Conservation (phyloP, 371 early-diverging fungal genomes). For the Blakeslea trispora region DNA sequence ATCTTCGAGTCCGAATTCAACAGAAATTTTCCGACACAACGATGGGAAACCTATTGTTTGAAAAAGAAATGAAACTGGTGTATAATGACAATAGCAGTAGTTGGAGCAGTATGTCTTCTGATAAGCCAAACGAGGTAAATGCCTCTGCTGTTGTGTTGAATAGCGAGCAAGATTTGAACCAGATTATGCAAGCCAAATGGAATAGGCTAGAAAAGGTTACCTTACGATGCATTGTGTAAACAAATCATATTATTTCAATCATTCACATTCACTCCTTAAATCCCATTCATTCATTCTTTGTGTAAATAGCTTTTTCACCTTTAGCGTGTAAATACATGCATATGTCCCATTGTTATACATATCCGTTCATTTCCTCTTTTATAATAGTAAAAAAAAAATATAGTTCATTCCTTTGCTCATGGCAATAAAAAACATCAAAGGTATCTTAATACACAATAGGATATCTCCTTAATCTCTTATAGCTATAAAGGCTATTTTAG, state of each 20-base stretch:
- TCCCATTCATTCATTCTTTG: slow-evolving; percentile 3
- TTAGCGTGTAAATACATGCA: neutral
- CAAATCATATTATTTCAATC: slow-evolving; percentile 9
- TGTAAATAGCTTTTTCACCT: slow-evolving; percentile 1
- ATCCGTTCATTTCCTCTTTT: neutral
- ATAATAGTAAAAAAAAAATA: neutral
- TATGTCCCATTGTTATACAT: neutral
- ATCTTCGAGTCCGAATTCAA: slow-evolving; percentile 28
- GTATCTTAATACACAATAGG: neutral
- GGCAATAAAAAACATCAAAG: neutral
- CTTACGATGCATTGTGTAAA: slow-evolving; percentile 31
- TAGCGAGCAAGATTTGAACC: slow-evolving; percentile 27
- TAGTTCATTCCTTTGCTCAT: neutral
- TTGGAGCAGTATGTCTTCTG: slow-evolving; percentile 22
- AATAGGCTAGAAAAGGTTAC: slow-evolving; percentile 33
- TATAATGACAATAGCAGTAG: slow-evolving; percentile 24
- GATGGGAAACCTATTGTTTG: slow-evolving; percentile 13
- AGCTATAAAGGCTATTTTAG: neutral
- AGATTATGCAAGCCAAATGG: slow-evolving; percentile 36
- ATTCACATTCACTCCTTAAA: neutral
- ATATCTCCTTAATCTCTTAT: neutral
- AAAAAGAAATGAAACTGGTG: slow-evolving; percentile 20
- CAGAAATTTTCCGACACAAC: slow-evolving; percentile 40
- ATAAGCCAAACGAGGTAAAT: neutral
- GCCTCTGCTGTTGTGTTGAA: slow-evolving; percentile 24